Evolutionary conservation across 768 basidiomycete species (phyloP), one percentile per base, ranked within the genome.

Genomic region (Gymnopilus junonius): DNA sequence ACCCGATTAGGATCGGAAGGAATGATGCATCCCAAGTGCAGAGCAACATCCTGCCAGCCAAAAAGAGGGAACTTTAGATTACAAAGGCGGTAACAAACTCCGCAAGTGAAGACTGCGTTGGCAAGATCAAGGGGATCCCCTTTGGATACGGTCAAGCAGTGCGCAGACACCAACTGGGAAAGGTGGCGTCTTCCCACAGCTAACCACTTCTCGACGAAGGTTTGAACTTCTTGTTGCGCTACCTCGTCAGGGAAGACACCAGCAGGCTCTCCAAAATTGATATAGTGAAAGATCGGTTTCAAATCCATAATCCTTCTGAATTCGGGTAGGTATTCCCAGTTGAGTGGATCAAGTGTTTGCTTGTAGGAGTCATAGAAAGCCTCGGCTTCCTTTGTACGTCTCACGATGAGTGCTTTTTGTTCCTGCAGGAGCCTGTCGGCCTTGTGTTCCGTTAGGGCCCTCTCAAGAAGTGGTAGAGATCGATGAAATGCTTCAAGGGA

Each of bases 21-120:
- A 23, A 46, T 23, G n/a, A 32, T 8, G 29, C 60, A 61, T 21
- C 42, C 17, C 21, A 61, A 23, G 12, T 61, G 60, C 2, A 53
- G 34, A 39, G 60, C 60, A 10, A 43, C 20, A 34, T 61, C 51
- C 15, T 45, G 15, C 60, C 60, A 61, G 21, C 60, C 60, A 25
- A 61, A 39, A 12, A 31, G 27, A 29, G 51, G 12, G n/a, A 14
- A 15, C 51, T 14, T 7, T n/a, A n/a, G n/a, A n/a, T 37, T 14
- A 8, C 40, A 20, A 20, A 42, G 40, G 40, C 2, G 27, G 27
- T 15, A n/a, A n/a, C 20, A 21, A 6, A n/a, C 34, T 4, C n/a
- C n/a, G 27, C n/a, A 34, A 8, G 54, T 21, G 17, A 58, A 58
- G 21, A 43, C 27, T 11, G 56, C 40, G 4, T 4, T 15, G 40